Evolutionary conservation across 2,329 filamentous ascomycete genomes (phyloP).

Genomic region (Arachnopeziza araneosa): DNA sequence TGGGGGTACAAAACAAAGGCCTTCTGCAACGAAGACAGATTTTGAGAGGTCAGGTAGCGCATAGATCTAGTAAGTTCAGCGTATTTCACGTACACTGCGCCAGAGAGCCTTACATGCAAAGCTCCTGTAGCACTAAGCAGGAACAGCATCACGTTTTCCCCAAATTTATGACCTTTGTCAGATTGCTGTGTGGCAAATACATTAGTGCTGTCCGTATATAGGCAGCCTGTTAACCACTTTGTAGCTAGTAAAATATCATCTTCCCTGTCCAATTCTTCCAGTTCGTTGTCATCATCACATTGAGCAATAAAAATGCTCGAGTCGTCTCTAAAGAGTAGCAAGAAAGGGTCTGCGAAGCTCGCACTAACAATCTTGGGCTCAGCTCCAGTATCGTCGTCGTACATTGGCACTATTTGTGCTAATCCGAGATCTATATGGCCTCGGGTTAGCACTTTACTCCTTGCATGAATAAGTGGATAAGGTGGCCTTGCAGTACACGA

Average conservation of each 20-base stretch:
- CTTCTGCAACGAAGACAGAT: conserved; percentile 69
- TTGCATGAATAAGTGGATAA: not conserved
- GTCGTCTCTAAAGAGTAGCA: conserved; percentile 80
- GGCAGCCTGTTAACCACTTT: conserved; percentile 77
- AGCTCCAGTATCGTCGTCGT: conserved; percentile 81
- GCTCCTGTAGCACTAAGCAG: conserved; percentile 70
- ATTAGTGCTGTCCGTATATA: conserved; percentile 66
- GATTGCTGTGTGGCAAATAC: conserved; percentile 43
- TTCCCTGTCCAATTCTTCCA: conserved; percentile 71
- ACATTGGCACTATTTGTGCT: conserved; percentile 85
- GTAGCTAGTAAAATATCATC: conserved; percentile 50
- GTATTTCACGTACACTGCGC: not conserved
- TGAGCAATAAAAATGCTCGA: conserved; percentile 72
- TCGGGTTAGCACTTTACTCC: conserved; percentile 12
- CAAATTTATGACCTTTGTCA: conserved; percentile 36
- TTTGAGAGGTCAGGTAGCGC: conserved; percentile 66
- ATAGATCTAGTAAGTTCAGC: conserved; percentile 54
- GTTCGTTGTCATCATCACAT: conserved; percentile 73
- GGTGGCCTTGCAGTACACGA: conserved; percentile 18
- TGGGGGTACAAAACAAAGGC: conserved; percentile 71
- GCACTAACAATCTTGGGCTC: conserved; percentile 74
- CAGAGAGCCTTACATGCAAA: conserved; percentile 56
- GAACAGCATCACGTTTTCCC: conserved; percentile 63
- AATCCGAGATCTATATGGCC: conserved; percentile 66
- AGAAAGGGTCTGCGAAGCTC: conserved; percentile 80